Base-by-base conservation (phyloP, 768 basidiomycete species). In the Tubosaeta sp. region DNA sequence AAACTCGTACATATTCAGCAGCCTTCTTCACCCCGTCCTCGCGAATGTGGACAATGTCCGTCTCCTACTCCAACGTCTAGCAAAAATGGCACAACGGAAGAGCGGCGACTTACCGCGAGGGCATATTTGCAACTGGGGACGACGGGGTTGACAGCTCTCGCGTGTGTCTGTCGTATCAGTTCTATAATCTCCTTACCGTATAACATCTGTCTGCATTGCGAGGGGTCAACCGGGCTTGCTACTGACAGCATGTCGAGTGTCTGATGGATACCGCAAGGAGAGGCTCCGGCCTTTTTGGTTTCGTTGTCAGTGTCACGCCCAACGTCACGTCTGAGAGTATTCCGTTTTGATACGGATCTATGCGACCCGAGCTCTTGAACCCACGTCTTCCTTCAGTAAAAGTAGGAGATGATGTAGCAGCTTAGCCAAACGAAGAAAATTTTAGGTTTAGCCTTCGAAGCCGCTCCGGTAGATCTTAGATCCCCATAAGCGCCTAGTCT, bases 11-110 rank as follows among this genome's bases (percentile, higher is more conserved):
- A 61, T 84, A 77, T 70, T 74, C 73, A n/a, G 87, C 87, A 30
- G 86, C 87, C 44, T 70, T 68, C 56, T 73, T 73, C 24, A 89
- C 77, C n/a, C 84, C 85, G 7, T 74, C 68, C 19, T 78, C 74
- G 62, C 81, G 77, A 47, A 88, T 73, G 29, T 72, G 71, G 9
- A 87, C 85, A 18, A 87, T 55, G 55, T 79, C 71, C 2, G 82
- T 83, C 54, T 73, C 72, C 87, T 89, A 64, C 32, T 24, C 18
- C 30, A 16, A 54, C 16, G n/a, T 47, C 16, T 10, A 44, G 27
- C n/a, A 38, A 16, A 19, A 29, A 13, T 13, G 12, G 39, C 29
- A 19, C 21, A 44, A 35, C 29, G 22, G 16, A 8, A 24, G 29
- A 32, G 14, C 1, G 9, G 32, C 14, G 22, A 69, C 72, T 35